Evolutionary conservation across 2,329 filamentous ascomycete genomes (phyloP).

Genomic region (Pseudogymnoascus sp.): DNA sequence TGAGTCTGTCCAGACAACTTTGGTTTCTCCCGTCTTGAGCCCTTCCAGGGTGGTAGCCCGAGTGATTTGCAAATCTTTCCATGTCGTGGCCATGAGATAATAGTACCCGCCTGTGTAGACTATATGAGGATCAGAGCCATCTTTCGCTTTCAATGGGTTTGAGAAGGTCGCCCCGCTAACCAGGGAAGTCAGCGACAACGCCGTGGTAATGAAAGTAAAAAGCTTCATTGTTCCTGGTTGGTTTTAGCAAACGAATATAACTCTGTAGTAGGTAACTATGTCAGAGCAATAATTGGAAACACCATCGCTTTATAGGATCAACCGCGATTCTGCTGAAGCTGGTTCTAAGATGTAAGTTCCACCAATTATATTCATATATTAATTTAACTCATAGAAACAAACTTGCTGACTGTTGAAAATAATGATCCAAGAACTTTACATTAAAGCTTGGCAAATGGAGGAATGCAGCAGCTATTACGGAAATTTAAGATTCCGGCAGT

Average conservation of each 20-base stretch:
- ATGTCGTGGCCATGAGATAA: slow-evolving; percentile 48
- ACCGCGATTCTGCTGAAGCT: not conserved
- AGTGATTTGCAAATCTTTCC: slow-evolving; percentile 46
- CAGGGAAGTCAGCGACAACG: not conserved
- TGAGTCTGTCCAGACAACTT: slow-evolving; percentile 41
- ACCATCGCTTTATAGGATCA: not conserved
- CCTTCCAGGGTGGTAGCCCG: slow-evolving; percentile 45
- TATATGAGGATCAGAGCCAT: slow-evolving; percentile 46
- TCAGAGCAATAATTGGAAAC: not conserved
- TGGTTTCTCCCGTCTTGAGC: slow-evolving; percentile 43
- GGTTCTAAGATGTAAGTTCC: not conserved
- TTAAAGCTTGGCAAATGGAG: not conserved
- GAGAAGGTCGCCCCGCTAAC: slow-evolving; percentile 31
- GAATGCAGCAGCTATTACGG: not conserved
- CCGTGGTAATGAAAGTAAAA: not conserved
- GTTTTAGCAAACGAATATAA: not conserved
- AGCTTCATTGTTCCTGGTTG: not conserved
- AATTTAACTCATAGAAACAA: not conserved
- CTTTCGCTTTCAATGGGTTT: slow-evolving; percentile 42
- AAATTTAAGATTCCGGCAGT: slow-evolving; percentile 5
- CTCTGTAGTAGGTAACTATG: not conserved
- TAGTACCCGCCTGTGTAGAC: slow-evolving; percentile 45
- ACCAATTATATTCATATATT: not conserved
- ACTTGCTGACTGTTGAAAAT: not conserved
- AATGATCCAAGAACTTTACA: not conserved